A percentile compares a stretch with the other conserved stretches of the same genome.
Conservation (phyloP, 2,329 filamentous ascomycete species). For the Macrophomina pseudophaseolina region DNA sequence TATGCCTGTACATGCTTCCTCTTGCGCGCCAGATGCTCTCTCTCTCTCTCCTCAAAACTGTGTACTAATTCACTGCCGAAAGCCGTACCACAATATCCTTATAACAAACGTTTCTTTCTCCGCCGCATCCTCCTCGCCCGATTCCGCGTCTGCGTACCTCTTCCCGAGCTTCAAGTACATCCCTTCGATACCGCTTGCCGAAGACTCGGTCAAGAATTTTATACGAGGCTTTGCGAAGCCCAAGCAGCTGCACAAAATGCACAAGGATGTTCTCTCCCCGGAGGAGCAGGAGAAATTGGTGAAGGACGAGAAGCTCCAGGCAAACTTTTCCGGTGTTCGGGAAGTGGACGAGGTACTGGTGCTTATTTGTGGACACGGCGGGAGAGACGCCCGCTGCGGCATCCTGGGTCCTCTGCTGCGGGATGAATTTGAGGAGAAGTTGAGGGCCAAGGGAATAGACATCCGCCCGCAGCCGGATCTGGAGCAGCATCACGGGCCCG, state of each 20-base stretch:
- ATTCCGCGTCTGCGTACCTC: slow-evolving; percentile 70
- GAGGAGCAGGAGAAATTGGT: slow-evolving; percentile 52
- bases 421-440: slow-evolving; percentile 69
- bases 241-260: slow-evolving; percentile 63
- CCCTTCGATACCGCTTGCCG: slow-evolving; percentile 69
- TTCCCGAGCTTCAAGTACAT: slow-evolving; percentile 85
- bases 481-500: slow-evolving; percentile 30
- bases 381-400: slow-evolving; percentile 82
- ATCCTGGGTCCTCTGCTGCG: slow-evolving; percentile 75
- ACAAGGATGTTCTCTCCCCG: slow-evolving; percentile 60
- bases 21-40: slow-evolving; percentile 14
- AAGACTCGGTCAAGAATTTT: slow-evolving; percentile 59
- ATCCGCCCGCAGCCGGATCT: slow-evolving; percentile 49
- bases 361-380: slow-evolving; percentile 85
- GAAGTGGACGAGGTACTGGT: slow-evolving; percentile 73
- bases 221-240: slow-evolving; percentile 72
- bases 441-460: slow-evolving; percentile 55
- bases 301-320: slow-evolving; percentile 56
- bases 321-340: slow-evolving; percentile 60
- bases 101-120: slow-evolving; percentile 78
- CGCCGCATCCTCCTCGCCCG: slow-evolving; percentile 53
- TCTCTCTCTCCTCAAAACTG: not conserved
- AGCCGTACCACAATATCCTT: slow-evolving; percentile 85
- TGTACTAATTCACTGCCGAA: slow-evolving; percentile 3
- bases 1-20: slow-evolving; percentile 21